Percentiles rank a stretch among this genome's conserved stretches.
phyloP scores from a whole-genome alignment of 225 moss, liverwort and hornwort species.

The Climacium dendroides region DNA sequence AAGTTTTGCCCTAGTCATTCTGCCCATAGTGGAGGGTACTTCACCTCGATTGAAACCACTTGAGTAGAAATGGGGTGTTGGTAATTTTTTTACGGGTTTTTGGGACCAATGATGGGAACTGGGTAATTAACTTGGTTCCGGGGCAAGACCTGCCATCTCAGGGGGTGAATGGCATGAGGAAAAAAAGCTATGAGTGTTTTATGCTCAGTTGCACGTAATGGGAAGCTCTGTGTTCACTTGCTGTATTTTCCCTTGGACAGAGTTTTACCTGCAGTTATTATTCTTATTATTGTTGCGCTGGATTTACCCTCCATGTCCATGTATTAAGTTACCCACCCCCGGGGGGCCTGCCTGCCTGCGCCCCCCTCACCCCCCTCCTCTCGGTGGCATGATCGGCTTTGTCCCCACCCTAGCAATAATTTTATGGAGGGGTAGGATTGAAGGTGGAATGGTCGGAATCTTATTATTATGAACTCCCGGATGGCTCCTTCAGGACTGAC shows the following conservation, averaged over 20 bases:
- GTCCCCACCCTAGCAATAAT: not conserved
- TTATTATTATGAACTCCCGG: fast-evolving
- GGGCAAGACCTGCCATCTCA: not conserved
- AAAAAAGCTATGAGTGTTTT: not conserved
- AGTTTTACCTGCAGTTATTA: no score
- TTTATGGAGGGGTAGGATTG: not conserved
- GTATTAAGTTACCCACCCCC: not conserved
- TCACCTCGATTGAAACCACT: not conserved
- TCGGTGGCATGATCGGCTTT: not conserved
- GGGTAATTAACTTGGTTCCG: no score
- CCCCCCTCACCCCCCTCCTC: not conserved
- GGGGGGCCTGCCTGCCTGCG: no score
- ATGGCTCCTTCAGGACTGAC: not conserved
- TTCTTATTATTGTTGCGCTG: not conserved
- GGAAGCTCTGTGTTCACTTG: no score
- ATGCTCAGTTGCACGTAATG: not conserved
- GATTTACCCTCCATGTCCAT: not conserved
- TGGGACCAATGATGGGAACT: not conserved
- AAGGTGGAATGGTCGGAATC: not conserved
- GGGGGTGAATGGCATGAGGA: not conserved
- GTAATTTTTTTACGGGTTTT: not conserved
- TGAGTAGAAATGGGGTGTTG: not conserved
- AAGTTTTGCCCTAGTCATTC: no score
- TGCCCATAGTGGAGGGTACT: no score
- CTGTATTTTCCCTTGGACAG: not conserved